Conservation (phyloP, 169 alveolate species). For the Cryptosporidium sp. region DNA sequence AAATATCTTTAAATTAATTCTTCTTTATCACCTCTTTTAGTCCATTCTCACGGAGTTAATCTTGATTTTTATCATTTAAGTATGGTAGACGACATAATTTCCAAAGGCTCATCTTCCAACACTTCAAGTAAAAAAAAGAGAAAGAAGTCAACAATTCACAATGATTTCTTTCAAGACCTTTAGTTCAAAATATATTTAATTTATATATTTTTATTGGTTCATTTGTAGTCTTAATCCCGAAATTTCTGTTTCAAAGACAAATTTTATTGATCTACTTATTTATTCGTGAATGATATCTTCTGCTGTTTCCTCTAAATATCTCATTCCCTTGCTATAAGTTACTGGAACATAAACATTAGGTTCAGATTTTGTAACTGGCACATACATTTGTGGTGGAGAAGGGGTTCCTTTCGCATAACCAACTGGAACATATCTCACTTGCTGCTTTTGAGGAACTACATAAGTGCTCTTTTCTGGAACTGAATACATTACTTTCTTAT, state of each 20-base stretch:
- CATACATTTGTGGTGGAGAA: conserved; percentile 70
- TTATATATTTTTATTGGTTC: not conserved
- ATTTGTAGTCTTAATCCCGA: not conserved
- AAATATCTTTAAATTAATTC: conserved; percentile 1
- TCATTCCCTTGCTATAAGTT: conserved; percentile 30
- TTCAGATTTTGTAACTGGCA: conserved; percentile 66
- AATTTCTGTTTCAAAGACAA: not conserved
- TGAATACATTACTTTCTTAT: conserved; percentile 56
- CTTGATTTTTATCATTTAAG: conserved; percentile 52
- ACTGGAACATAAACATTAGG: conserved; percentile 72
- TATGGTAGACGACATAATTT: conserved; percentile 56
- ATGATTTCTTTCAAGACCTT: conserved; percentile 66
- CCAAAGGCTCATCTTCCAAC: conserved; percentile 61
- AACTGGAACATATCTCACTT: conserved; percentile 70
- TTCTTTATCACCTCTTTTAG: not conserved
- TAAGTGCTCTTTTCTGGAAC: conserved; percentile 68
- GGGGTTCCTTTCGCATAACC: conserved; percentile 70
- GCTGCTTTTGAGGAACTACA: conserved; percentile 57
- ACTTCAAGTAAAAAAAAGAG: conserved; percentile 25
- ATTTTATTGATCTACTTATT: not conserved
- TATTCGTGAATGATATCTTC: conserved; percentile 29
- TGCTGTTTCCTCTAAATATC: conserved; percentile 43
- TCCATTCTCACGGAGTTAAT: conserved; percentile 34
- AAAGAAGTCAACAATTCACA: conserved; percentile 45
- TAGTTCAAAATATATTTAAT: not conserved